Conservation (phyloP, 1,284 basidiomycete species). For the Apiotrichum brassicae region DNA sequence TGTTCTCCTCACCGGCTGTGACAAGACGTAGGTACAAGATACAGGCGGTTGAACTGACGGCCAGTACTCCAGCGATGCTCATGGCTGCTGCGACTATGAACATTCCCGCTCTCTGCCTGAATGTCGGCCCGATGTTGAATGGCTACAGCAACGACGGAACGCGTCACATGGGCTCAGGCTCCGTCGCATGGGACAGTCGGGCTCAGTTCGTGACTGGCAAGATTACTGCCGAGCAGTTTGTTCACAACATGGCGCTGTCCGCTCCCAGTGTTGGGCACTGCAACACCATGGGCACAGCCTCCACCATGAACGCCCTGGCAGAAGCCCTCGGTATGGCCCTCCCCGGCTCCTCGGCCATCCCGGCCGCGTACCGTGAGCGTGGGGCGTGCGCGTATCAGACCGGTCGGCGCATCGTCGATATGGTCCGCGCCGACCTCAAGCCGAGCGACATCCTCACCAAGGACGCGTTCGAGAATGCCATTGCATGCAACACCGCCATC, state of each 20-base stretch:
- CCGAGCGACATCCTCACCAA: constrained; percentile 89
- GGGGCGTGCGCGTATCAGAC: constrained; percentile 58
- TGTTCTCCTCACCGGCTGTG: constrained; percentile 45
- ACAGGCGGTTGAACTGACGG: neutral
- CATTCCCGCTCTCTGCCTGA: constrained; percentile 40
- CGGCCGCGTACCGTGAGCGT: constrained; percentile 53
- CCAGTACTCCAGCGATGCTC: constrained; percentile 38
- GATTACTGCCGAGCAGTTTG: constrained; percentile 39
- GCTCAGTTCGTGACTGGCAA: constrained; percentile 33
- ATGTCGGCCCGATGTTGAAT: constrained; percentile 45
- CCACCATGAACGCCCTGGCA: constrained; percentile 78
- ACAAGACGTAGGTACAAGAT: constrained; percentile 59
- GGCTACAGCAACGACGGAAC: constrained; percentile 39
- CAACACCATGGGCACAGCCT: constrained; percentile 45
- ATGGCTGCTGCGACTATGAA: constrained; percentile 41
- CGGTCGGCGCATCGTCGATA: constrained; percentile 69
- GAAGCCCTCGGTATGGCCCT: constrained; percentile 89
- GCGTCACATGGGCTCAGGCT: constrained; percentile 42
- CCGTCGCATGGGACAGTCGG: constrained; percentile 42
- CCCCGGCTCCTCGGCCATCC: constrained; percentile 79
- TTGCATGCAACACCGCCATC: constrained; percentile 72
- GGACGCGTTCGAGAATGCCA: constrained; percentile 85
- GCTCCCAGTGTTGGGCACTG: constrained; percentile 42
- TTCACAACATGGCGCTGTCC: constrained; percentile 36
- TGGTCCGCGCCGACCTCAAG: constrained; percentile 81